Base-by-base conservation (phyloP, 1,284 basidiomycete species). In the Melanopsichium pennsylvanicum region DNA sequence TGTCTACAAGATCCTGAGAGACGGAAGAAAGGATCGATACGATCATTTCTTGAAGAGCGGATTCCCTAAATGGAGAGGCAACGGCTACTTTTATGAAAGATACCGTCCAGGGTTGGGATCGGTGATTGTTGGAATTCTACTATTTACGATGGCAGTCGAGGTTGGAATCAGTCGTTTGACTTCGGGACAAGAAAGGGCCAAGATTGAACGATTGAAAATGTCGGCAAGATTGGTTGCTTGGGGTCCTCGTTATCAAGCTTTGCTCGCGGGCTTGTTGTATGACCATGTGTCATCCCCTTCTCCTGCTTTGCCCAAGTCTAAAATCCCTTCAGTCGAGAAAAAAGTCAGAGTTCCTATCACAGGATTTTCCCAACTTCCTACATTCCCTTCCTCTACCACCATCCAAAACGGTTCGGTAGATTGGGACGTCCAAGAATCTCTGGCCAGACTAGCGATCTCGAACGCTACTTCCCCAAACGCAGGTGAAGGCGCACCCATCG, bases 1-100 rank as follows among this genome's bases (percentile, higher is more conserved):
- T 22, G 70, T 81, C 35, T 77, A 75, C 62, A 76, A 76, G 54
- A 79, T 81, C 47, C 47, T 81, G 35, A 56, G 78, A 10, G 78
- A 81, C 43, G 72, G 59, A 29, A 63, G 78, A 21, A 67, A 76
- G 34, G 78, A 80, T 44, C 55, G 78, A 15, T 81, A 81, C 69
- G 73, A 81, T 45, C 72, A 79, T 34, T 80, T 80, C 39, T 50
- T 81, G 36, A 52, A 50, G 21, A 64, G 73, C 13, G 79, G 79
- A 9, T 81, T 81, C 50, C 79, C 79, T 18, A 73, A 74, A 29
- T 81, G 78, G 78, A 57, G 75, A 13, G 49, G 58, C 2, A 75
- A 68, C 13, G 79, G 78, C 8, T 81, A 76, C 57, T 79, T 69
- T 29, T 81, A 81, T 48, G 40, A 61, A 22, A 60, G 79, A 1